Conservation (phyloP, 805 yeast genomes). For the Ogataea philodendri region DNA sequence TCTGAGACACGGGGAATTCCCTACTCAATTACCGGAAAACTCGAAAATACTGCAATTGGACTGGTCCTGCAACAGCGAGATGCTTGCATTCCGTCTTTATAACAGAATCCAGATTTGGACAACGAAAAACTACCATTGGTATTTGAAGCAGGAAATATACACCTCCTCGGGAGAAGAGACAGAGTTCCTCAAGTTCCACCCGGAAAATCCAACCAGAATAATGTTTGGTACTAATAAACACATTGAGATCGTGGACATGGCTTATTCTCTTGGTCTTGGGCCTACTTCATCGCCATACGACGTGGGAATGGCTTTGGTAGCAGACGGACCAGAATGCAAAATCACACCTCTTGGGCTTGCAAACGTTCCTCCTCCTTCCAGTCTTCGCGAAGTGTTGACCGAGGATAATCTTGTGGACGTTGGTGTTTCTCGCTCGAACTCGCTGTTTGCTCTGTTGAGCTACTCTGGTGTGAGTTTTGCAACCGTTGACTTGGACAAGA, state of each 20-base stretch:
- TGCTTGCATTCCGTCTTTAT: slow-evolving; percentile 63
- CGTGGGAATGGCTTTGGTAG: slow-evolving; percentile 73
- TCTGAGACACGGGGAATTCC: slow-evolving; percentile 82
- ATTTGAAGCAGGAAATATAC: slow-evolving; percentile 74
- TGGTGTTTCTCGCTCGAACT: slow-evolving; percentile 62
- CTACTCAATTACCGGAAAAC: slow-evolving; percentile 56
- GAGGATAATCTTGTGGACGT: slow-evolving; percentile 57
- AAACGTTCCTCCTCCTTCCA: slow-evolving; percentile 93
- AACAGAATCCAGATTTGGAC: slow-evolving; percentile 85
- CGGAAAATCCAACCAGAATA: slow-evolving; percentile 78
- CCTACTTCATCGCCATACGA: slow-evolving; percentile 68
- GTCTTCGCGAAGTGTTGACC: slow-evolving; percentile 62
- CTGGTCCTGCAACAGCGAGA: slow-evolving; percentile 83
- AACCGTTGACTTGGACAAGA: slow-evolving; percentile 41
- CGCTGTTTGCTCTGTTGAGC: slow-evolving; percentile 55
- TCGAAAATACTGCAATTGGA: slow-evolving; percentile 50
- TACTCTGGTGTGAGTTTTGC: slow-evolving; percentile 47
- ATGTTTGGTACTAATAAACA: slow-evolving; percentile 56
- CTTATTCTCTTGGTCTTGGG: slow-evolving; percentile 62
- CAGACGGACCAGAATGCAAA: slow-evolving; percentile 70
- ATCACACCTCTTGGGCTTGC: slow-evolving; percentile 83
- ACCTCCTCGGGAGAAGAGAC: slow-evolving; percentile 35
- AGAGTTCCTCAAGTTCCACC: slow-evolving; percentile 70
- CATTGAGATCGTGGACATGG: slow-evolving; percentile 65
- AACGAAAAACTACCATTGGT: slow-evolving; percentile 93